A percentile compares a stretch with the other conserved stretches of the same genome.
Conservation (phyloP, 2,329 filamentous ascomycete species). For the Fusarium liriodendri region DNA sequence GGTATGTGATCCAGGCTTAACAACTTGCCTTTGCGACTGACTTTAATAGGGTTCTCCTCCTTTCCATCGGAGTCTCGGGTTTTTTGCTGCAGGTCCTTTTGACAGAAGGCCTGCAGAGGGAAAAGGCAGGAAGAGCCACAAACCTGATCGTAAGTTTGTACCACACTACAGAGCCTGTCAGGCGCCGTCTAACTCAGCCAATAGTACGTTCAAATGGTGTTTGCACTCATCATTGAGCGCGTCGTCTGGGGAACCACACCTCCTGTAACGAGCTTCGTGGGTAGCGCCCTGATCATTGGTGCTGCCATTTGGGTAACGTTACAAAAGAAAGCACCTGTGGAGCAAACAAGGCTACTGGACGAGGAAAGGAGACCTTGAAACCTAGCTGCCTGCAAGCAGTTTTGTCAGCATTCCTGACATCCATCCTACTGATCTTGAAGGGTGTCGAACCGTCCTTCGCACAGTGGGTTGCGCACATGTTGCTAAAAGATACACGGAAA, state of each 20-base stretch:
- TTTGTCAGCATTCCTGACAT: not conserved
- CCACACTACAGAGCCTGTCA: accelerated
- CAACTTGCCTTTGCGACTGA: not conserved
- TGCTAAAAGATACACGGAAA: not conserved
- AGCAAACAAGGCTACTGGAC: conserved; percentile 40
- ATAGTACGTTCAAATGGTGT: conserved; percentile 49
- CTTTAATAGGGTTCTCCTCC: conserved; percentile 65
- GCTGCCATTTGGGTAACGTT: conserved; percentile 56
- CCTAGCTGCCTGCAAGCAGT: not conserved
- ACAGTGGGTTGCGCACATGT: not conserved
- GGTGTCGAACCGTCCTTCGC: not conserved
- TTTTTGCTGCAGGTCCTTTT: conserved; percentile 84
- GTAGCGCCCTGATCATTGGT: conserved; percentile 54
- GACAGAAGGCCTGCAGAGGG: conserved; percentile 77
- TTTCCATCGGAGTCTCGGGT: conserved; percentile 74
- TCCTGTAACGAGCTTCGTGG: conserved; percentile 51
- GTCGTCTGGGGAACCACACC: conserved; percentile 58
- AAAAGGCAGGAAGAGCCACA: conserved; percentile 60
- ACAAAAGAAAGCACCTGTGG: conserved; percentile 50
- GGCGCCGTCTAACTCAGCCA: conserved; percentile 34
- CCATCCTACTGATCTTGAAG: not conserved
- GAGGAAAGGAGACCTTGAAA: conserved; percentile 51
- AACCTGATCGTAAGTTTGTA: conserved; percentile 45
- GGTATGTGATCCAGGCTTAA: conserved; percentile 24
- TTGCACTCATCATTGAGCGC: conserved; percentile 53